Evolutionary conservation across 257 asterid genomes (phyloP).

Genomic region (Ajuga chamaepitys): DNA sequence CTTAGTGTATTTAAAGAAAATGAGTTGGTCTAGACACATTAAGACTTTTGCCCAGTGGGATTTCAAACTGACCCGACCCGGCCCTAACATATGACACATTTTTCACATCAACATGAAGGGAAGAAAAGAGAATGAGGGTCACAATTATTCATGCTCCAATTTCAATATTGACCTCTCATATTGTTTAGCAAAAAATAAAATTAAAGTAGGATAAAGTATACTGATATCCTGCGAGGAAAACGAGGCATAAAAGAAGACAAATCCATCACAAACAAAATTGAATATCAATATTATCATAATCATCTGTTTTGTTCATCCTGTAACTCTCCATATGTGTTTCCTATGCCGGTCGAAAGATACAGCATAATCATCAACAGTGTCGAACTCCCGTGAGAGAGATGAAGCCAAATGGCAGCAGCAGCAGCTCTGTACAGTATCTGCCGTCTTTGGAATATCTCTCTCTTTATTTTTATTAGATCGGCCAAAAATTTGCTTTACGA

Average conservation of each 20-base stretch:
- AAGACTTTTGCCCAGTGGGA: no score
- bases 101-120: no score
- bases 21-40: no score
- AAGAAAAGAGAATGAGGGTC: no score
- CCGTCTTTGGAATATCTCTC: neutral
- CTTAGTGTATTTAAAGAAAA: no score
- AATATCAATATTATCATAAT: neutral
- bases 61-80: no score
- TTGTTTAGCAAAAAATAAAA: neutral
- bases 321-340: slow-evolving; percentile 22
- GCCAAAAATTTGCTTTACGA: slow-evolving; percentile 5
- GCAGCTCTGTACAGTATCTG: slow-evolving; percentile 23
- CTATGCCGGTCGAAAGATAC: slow-evolving; percentile 38
- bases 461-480: neutral
- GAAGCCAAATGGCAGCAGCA: slow-evolving; percentile 14
- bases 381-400: neutral
- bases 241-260: neutral
- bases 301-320: slow-evolving; percentile 11
- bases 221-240: neutral
- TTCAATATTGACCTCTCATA: neutral
- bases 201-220: neutral
- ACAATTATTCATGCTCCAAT: no score
- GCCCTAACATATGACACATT: no score
- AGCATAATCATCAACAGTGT: slow-evolving; percentile 44
- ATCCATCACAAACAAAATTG: neutral